Base-by-base conservation (phyloP, 2,329 filamentous ascomycete genomes). In the Raffaelea ambrosiae region DNA sequence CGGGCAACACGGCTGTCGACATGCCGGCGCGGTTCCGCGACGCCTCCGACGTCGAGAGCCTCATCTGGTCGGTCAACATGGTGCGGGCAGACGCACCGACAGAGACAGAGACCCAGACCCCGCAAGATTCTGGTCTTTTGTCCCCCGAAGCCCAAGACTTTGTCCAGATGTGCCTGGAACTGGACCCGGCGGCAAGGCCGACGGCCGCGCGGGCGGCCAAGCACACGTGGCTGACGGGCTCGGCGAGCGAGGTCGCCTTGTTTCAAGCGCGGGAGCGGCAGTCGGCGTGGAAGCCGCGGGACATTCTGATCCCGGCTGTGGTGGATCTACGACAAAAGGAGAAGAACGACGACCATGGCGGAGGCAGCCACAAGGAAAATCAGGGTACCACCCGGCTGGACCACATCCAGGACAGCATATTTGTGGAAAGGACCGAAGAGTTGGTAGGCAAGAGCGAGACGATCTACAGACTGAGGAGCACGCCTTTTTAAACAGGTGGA, bases 1-100 rank as follows among this genome's bases (percentile, higher is more conserved):
- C 53, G 2, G 58, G 59, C 3, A 52, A 49, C 23, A 50, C 63
- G 20, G 47, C 22, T 2, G 7, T 51, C 8, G 44, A 55, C 10
- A 40, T 55, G 5, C 48, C 63, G 19, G 49, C 57, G 11, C 18
- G 53, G 19, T 43, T 50, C 20, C 49, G 57, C 1, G 40, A 48
- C 3, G 45, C 42, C 1, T 42, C 54, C 3, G 51, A 48, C 3
- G 47, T 50, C 16, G 43, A 42, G 13, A 26, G 52, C 0, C 41
- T 56, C 4, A 44, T 55, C 9, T n/a, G 35, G 1, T 47, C 51
- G 14, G 48, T 57, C 4, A 46, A 51, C 11, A 7, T 41, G 14
- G 3, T 7, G 1, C 49, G 52, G 16, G 18, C 29, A 4, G 38
- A 36, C 7, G 13, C 26, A 48, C 5, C 18, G 7, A 14, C 14